phyloP scores from a whole-genome alignment of 371 early-diverging fungal species.

The Syncephalastrum monosporum region DNA sequence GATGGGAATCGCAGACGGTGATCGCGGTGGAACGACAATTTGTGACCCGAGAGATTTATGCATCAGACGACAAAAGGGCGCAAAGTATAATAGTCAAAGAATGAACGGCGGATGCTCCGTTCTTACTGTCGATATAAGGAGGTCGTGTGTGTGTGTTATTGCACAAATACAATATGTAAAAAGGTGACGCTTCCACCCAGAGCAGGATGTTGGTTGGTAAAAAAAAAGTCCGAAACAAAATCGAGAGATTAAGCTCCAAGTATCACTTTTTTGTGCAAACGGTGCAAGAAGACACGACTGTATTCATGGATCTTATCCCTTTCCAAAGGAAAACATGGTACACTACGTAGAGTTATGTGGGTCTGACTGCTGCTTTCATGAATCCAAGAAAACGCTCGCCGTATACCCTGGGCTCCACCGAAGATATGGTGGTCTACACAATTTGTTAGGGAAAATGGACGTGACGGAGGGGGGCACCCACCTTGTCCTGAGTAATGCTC shows the following conservation, averaged over 20 bases:
- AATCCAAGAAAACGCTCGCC: slow-evolving; percentile 85
- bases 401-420: slow-evolving; percentile 84
- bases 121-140: too few species aligned
- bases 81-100: too few species aligned
- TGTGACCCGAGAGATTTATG: slow-evolving; percentile 35
- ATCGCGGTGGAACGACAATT: slow-evolving; percentile 43
- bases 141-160: too few species aligned
- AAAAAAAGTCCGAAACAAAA: too few species aligned
- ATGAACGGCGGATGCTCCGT: too few species aligned
- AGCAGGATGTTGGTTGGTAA: too few species aligned
- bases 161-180: too few species aligned
- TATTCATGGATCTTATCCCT: too few species aligned
- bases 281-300: too few species aligned
- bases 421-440: slow-evolving; percentile 65
- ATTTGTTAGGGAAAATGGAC: slow-evolving; percentile 7
- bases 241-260: too few species aligned
- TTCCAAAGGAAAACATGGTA: background rate
- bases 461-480: slow-evolving; percentile 12
- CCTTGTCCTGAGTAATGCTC: slow-evolving; percentile 72
- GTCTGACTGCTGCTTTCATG: slow-evolving; percentile 41
- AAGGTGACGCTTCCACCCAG: too few species aligned
- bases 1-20: slow-evolving; percentile 60
- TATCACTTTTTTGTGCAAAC: too few species aligned
- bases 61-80: slow-evolving; percentile 3
- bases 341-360: background rate